phyloP scores from a whole-genome alignment of 2,329 filamentous ascomycete genomes.

The Reticulascus tulasneorum region DNA sequence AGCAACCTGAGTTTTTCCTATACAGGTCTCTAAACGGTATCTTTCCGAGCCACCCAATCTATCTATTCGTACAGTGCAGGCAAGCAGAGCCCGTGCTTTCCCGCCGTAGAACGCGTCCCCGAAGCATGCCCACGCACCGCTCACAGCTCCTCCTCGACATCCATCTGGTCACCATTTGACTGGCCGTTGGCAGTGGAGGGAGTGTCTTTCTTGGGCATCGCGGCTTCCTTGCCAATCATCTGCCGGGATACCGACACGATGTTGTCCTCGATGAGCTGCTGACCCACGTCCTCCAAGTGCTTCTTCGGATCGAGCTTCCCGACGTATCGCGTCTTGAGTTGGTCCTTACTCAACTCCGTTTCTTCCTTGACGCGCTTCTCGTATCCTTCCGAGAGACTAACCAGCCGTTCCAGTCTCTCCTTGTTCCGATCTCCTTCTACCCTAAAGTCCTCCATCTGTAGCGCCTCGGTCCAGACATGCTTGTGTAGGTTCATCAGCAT shows the following conservation, averaged over 20 bases:
- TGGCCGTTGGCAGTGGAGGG: constrained; percentile 42
- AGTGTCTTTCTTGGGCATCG: constrained; percentile 70
- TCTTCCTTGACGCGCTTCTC: constrained; percentile 99
- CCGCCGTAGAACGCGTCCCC: constrained; percentile 11
- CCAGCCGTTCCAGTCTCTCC: constrained; percentile 81
- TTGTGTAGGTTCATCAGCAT: constrained; percentile 99
- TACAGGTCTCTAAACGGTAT: constrained; percentile 11
- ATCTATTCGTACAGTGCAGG: constrained; percentile 21
- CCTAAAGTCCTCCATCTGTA: constrained; percentile 95
- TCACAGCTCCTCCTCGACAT: constrained; percentile 58
- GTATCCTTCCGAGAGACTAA: constrained; percentile 88
- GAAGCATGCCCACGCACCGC: constrained; percentile 2
- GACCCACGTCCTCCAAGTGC: constrained; percentile 93
- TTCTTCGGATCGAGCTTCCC: constrained; percentile 99
- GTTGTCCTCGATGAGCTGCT: constrained; percentile 97
- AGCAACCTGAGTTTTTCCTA: too few relatives aligned
- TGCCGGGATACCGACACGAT: constrained; percentile 97
- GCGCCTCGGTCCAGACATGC: constrained; percentile 96
- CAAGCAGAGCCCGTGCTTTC: constrained; percentile 15
- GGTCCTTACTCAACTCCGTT: constrained; percentile 93
- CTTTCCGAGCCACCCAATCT: constrained; percentile 16
- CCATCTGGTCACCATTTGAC: constrained; percentile 61
- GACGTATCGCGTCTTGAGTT: constrained; percentile 97
- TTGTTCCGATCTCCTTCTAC: constrained; percentile 81
- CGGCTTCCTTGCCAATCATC: constrained; percentile 99